Conservation (phyloP, 1,139 yeast species). For the Yamadazyma siamensis region DNA sequence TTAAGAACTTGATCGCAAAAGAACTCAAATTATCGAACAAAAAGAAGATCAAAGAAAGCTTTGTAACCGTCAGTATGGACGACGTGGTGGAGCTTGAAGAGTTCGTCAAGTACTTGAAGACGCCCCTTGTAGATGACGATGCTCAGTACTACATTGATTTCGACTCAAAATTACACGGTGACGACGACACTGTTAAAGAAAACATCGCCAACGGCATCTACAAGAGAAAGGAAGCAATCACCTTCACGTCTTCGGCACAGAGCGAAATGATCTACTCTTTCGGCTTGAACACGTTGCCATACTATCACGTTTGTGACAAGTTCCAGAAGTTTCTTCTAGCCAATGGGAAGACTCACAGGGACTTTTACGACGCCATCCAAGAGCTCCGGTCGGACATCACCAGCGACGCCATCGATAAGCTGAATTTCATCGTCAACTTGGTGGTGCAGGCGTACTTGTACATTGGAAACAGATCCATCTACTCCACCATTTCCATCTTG, state of each 20-base stretch:
- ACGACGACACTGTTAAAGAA: conserved; percentile 23
- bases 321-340: conserved; percentile 43
- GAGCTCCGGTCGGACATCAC: conserved; percentile 30
- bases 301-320: conserved; percentile 33
- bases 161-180: conserved; percentile 38
- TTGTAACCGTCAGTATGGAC: conserved; percentile 49
- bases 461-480: conserved; percentile 85
- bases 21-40: conserved; percentile 76
- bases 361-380: conserved; percentile 21
- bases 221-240: conserved; percentile 30
- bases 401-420: conserved; percentile 27
- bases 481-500: conserved; percentile 76
- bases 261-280: conserved; percentile 40
- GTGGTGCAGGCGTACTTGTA: conserved; percentile 72
- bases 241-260: conserved; percentile 32
- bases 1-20: conserved; percentile 75
- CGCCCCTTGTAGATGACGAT: conserved; percentile 30
- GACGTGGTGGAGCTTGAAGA: conserved; percentile 43
- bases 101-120: conserved; percentile 60
- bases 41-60: conserved; percentile 67
- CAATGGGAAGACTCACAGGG: conserved; percentile 40
- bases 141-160: conserved; percentile 29
- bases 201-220: conserved; percentile 24
- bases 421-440: conserved; percentile 53
- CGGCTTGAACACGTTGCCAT: conserved; percentile 35